These are phyloP conservation scores for Croton setiger DNA, from an alignment of 441 rosid genomes.

Conservation along the genomic window DNA sequence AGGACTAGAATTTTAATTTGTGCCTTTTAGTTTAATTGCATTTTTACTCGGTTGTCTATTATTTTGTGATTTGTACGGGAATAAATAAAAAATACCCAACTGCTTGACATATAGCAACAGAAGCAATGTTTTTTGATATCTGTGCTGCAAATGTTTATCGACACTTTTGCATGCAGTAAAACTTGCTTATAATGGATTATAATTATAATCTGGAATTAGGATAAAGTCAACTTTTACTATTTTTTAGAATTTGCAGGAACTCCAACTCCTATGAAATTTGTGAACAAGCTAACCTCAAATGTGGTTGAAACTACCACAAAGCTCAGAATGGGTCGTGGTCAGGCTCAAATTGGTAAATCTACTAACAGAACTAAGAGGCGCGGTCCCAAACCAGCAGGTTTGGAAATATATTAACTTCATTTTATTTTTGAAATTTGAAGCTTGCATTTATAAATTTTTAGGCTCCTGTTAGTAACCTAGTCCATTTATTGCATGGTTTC, in stretches of 20 bases:
- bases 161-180: neutral
- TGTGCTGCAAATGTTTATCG: neutral
- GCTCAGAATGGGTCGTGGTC: conserved; percentile 15
- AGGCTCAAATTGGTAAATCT: conserved; percentile 25
- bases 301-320: conserved; percentile 21
- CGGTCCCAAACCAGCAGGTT: conserved; percentile 30
- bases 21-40: no score
- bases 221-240: neutral
- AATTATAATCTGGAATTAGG: neutral
- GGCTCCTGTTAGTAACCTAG: neutral
- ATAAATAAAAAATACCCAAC: neutral
- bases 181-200: neutral
- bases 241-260: conserved; percentile 17
- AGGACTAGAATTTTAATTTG: no score
- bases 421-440: neutral
- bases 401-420: neutral
- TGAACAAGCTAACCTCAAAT: conserved; percentile 28
- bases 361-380: conserved; percentile 21
- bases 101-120: neutral
- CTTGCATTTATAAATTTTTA: no score
- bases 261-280: conserved; percentile 33
- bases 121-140: neutral
- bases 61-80: neutral
- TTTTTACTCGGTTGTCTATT: no score
- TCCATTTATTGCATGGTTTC: neutral